Evolutionary conservation across 192 early-diverging fungal species (phyloP).

Genomic region (Endogone sp.): DNA sequence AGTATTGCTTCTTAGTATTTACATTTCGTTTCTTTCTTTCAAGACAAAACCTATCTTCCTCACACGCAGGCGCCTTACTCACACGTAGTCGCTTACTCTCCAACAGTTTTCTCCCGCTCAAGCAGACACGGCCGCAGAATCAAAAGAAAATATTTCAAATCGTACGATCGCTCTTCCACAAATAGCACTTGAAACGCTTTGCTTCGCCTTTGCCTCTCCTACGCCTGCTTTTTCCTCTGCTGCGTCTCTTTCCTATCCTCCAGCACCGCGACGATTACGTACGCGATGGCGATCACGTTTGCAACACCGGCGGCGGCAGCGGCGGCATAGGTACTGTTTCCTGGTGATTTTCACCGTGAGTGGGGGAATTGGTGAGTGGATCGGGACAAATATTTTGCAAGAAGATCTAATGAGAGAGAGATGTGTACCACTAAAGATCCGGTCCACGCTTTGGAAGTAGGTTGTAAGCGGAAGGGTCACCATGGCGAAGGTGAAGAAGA

Average conservation of each 20-base stretch:
- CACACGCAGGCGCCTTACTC: too few relatives aligned
- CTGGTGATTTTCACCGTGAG: constrained; percentile 13
- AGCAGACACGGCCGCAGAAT: too few relatives aligned
- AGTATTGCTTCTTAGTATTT: too few relatives aligned
- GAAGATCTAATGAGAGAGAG: background rate
- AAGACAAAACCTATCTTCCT: too few relatives aligned
- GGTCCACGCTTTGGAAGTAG: constrained; percentile 32
- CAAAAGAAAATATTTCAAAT: too few relatives aligned
- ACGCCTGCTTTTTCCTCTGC: constrained; percentile 9
- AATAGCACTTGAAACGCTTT: too few relatives aligned
- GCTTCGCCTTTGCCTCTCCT: too few relatives aligned
- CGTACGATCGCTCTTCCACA: too few relatives aligned
- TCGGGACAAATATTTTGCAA: background rate
- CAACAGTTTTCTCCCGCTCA: too few relatives aligned
- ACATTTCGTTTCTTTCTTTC: too few relatives aligned
- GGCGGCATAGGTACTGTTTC: constrained; percentile 49
- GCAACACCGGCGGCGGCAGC: constrained; percentile 45
- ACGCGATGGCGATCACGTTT: constrained; percentile 41
- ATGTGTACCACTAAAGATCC: constrained; percentile 35
- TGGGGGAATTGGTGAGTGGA: background rate
- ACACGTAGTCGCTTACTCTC: too few relatives aligned
- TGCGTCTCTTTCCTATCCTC: constrained; percentile 26
- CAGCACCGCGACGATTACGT: constrained; percentile 36
- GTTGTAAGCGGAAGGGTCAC: constrained; percentile 33
- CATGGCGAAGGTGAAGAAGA: constrained; percentile 40